Evolutionary conservation across 2,329 filamentous ascomycete species (phyloP), one percentile per base, ranked within the genome.

Genomic region (Beauveria pseudobassiana): DNA sequence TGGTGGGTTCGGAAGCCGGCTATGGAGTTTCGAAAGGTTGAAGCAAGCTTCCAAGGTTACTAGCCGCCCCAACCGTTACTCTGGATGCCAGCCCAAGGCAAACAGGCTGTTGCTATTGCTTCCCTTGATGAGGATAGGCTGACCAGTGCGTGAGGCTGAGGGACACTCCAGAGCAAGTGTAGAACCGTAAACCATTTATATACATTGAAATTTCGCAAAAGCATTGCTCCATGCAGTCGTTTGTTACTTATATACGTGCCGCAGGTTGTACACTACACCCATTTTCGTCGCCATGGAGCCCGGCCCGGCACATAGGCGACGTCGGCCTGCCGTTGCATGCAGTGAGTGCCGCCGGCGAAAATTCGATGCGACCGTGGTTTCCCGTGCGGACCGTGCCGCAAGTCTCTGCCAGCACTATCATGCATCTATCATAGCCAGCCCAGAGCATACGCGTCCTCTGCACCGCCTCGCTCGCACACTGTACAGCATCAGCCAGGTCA

Each of bases 261-360:
- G 18, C 42, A 18, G 42, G 24, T 49, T 24, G 46, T 49, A 49
- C 46, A 49, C 10, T 49, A 4, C 48, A 30, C 16, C 8, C 24
- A 18, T 48, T 42, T n/a, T 50, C 52, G 30, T 30, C 30, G 30
- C 18, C 12, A 46, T 64, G 64, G 63, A 66, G 51, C 64, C 63
- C 9, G 64, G 64, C 7, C 64, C 64, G 10, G 59, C 63, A 8
- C 43, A 62, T 59, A 64, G 63, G 50, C 60, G 64, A 38, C 54
- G 64, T 26, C 64, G 64, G 22, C 64, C 64, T 10, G 64, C 64
- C 28, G 59, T 65, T 34, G 62, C 64, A 10, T 66, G 64, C 58
- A 65, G 62, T 20, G 62, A 66, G 34, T 66, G 64, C 22, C 63
- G 64, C 28, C 62, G 64, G 7, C 55, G 64, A 66, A 66, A 59